Evolutionary conservation across 352 stramenopile species (phyloP).

Genomic region (Phytopythium boreale): DNA sequence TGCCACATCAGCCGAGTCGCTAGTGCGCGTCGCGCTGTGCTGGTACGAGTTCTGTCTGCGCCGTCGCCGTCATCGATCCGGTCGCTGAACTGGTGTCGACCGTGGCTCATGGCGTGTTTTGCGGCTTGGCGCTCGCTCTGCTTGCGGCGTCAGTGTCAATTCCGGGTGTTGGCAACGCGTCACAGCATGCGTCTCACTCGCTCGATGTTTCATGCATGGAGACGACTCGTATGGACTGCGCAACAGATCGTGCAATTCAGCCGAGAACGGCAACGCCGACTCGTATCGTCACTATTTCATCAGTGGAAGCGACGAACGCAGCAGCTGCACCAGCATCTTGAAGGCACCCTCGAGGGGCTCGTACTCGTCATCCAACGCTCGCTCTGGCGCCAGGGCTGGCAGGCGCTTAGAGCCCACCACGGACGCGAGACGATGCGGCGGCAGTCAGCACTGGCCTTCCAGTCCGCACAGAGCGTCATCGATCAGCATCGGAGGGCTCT

Average conservation of each 20-base stretch:
- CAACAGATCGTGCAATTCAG: neutral
- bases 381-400: neutral
- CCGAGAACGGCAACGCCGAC: neutral
- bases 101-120: constrained; percentile 1
- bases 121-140: constrained; percentile 1
- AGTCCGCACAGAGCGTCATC: constrained; percentile 6
- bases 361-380: neutral
- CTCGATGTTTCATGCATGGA: neutral
- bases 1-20: neutral
- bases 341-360: neutral
- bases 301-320: neutral
- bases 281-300: neutral
- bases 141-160: neutral
- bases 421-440: constrained; percentile 1
- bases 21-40: neutral
- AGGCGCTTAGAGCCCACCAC: neutral
- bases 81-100: neutral
- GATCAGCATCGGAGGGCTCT: constrained; percentile 1
- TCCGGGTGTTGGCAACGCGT: neutral
- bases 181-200: neutral
- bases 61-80: constrained; percentile 1
- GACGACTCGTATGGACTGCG: neutral
- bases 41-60: neutral
- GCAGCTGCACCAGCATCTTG: neutral
- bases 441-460: constrained; percentile 4